A percentile compares a stretch with the other conserved stretches of the same genome.
Evolutionary conservation across 768 basidiomycete genomes (phyloP).

Genomic region (Strobilomyces echinocephalus): DNA sequence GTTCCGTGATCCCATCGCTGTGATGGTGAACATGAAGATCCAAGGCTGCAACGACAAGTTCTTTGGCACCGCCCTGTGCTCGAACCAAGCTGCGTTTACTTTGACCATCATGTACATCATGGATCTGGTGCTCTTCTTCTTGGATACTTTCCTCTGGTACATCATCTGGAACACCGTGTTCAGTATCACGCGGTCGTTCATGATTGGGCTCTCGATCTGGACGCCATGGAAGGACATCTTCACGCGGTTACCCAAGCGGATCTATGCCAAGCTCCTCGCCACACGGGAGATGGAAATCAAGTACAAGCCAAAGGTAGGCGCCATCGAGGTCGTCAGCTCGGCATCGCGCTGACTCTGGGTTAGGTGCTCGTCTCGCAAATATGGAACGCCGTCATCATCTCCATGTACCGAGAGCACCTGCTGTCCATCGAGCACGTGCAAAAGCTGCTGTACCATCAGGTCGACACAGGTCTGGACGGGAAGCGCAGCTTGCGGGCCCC

Average conservation of each 20-base stretch:
- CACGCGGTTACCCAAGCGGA: constrained; percentile 91
- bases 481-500: constrained; percentile 91
- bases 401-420: constrained; percentile 99
- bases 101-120: constrained; percentile 98
- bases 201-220: constrained; percentile 94
- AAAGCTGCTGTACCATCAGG: constrained; percentile 95
- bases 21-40: constrained; percentile 96
- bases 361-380: constrained; percentile 97
- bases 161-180: constrained; percentile 99
- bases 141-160: constrained; percentile 99
- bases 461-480: constrained; percentile 77
- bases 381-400: constrained; percentile 99
- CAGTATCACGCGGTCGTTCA: constrained; percentile 83
- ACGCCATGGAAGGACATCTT: constrained; percentile 99
- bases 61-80: constrained; percentile 80
- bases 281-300: constrained; percentile 96
- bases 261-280: constrained; percentile 92
- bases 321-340: background rate
- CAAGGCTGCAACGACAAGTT: constrained; percentile 84
- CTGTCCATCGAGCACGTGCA: constrained; percentile 98
- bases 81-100: constrained; percentile 92
- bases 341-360: background rate
- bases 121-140: constrained; percentile 95
- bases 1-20: constrained; percentile 87
- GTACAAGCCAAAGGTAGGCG: constrained; percentile 95